Percentiles rank a stretch among this genome's conserved stretches.
Conservation (phyloP, 2,329 filamentous ascomycete species). For the Epichloe festucae region DNA sequence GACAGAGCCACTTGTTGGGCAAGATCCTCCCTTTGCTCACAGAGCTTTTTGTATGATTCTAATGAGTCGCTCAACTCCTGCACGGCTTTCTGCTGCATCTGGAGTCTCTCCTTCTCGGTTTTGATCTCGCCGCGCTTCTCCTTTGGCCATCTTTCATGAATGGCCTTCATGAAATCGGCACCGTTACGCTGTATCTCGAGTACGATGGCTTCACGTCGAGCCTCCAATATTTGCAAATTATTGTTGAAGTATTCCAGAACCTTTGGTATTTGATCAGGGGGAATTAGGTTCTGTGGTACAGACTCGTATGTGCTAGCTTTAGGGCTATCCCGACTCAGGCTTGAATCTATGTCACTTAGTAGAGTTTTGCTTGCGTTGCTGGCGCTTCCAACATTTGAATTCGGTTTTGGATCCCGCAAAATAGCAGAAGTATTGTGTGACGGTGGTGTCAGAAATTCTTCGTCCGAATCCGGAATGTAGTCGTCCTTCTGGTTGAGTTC, state of each 20-base stretch:
- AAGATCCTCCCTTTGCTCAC: slow-evolving; percentile 31
- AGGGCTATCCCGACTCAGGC: slow-evolving; percentile 1
- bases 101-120: slow-evolving; percentile 33
- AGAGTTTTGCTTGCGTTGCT: neutral
- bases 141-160: slow-evolving; percentile 32
- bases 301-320: neutral
- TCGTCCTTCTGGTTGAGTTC: slow-evolving; percentile 12
- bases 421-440: slow-evolving; percentile 10
- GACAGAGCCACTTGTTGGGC: slow-evolving; percentile 34
- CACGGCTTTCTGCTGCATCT: slow-evolving; percentile 32
- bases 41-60: slow-evolving; percentile 28
- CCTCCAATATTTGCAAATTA: slow-evolving; percentile 20
- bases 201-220: slow-evolving; percentile 25
- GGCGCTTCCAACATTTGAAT: neutral
- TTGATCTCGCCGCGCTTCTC: slow-evolving; percentile 35
- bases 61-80: slow-evolving; percentile 28
- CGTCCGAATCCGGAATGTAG: slow-evolving; percentile 43
- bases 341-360: slow-evolving; percentile 1
- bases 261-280: slow-evolving; percentile 14
- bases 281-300: neutral
- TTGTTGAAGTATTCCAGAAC: slow-evolving; percentile 18
- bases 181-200: slow-evolving; percentile 33
- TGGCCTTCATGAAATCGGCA: slow-evolving; percentile 32
- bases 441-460: slow-evolving; percentile 33
- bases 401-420: neutral